Evolutionary conservation across 2,329 filamentous ascomycete genomes (phyloP).

Genomic region (Fusarium caatingaense): DNA sequence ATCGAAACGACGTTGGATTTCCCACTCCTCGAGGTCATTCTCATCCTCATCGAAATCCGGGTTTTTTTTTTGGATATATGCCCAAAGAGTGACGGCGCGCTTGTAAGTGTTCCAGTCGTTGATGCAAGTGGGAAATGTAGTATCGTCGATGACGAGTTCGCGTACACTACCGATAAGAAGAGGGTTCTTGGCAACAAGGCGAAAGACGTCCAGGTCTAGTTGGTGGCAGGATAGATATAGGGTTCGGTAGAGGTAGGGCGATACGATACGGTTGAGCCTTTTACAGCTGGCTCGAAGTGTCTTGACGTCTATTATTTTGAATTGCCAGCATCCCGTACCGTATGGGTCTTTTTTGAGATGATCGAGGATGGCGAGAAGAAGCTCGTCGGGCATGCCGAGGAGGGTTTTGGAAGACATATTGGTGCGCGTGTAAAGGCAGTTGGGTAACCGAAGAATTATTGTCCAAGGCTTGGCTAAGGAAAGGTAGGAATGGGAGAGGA

Average conservation of each 20-base stretch:
- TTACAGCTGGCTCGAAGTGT: background rate
- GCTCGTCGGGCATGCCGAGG: background rate
- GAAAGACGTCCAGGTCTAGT: slow-evolving; percentile 20
- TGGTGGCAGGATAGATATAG: slow-evolving; percentile 23
- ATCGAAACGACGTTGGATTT: too few relatives aligned
- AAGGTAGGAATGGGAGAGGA: too few relatives aligned
- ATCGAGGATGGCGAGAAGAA: background rate
- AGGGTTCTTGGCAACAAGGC: background rate
- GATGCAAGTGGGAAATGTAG: slow-evolving; percentile 6
- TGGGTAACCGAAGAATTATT: too few relatives aligned
- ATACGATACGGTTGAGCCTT: background rate
- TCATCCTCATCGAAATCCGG: too few relatives aligned
- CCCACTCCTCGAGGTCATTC: too few relatives aligned
- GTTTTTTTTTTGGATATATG: background rate
- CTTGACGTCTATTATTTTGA: background rate
- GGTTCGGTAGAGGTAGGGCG: background rate
- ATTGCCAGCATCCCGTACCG: background rate
- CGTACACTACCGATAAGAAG: background rate
- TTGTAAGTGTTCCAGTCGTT: background rate
- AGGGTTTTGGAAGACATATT: background rate
- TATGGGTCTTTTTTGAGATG: too few relatives aligned
- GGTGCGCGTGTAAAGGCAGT: too few relatives aligned
- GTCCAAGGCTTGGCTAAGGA: too few relatives aligned
- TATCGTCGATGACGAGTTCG: slow-evolving; percentile 29
- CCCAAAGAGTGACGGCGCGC: background rate